phyloP scores from a whole-genome alignment of 202 grass and related monocot species.

The Zizania palustris region DNA sequence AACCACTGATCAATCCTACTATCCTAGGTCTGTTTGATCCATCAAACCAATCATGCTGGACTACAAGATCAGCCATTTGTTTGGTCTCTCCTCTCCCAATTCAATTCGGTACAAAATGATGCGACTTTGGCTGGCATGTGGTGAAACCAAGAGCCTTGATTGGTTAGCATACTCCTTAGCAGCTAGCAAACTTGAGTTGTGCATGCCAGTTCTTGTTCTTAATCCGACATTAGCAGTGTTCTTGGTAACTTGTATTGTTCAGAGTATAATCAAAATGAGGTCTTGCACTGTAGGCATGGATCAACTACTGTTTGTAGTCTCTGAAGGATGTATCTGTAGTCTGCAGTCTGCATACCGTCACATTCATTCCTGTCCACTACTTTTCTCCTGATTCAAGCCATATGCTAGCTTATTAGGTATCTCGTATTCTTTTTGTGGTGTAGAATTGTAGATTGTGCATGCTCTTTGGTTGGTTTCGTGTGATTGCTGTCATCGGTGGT shows the following conservation, averaged over 20 bases:
- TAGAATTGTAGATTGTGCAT: background rate
- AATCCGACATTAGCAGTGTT: background rate
- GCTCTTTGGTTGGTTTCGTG: background rate
- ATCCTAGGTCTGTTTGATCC: background rate
- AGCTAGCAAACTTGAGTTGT: background rate
- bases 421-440: background rate
- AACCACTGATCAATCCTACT: too few relatives aligned
- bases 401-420: background rate
- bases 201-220: background rate
- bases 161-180: background rate
- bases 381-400: background rate
- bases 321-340: background rate
- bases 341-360: background rate
- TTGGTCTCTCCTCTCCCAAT: background rate
- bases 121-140: background rate
- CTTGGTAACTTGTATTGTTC: background rate
- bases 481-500: background rate
- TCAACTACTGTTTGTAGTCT: background rate
- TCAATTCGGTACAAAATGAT: background rate
- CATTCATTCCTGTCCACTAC: constrained; percentile 1
- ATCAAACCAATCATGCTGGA: background rate
- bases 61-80: background rate
- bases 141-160: background rate
- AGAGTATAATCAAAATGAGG: background rate
- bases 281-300: background rate